Conservation (phyloP, 257 asterid species). For the Solanum ahanhuiri region DNA sequence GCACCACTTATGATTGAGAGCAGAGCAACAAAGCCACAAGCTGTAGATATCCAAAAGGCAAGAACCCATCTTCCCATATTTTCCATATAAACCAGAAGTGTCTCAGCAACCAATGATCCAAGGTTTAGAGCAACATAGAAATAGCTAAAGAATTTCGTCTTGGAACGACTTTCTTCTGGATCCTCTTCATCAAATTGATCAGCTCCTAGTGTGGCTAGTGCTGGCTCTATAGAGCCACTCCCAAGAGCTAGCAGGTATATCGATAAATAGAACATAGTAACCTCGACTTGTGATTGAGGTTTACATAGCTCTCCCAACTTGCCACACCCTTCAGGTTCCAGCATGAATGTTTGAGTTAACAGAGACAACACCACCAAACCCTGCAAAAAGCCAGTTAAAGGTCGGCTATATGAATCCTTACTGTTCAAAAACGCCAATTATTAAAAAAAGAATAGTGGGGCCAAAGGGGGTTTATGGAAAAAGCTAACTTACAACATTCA, state of each 20-base stretch:
- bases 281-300: constrained; percentile 36
- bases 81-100: constrained; percentile 51
- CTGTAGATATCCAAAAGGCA: constrained; percentile 83
- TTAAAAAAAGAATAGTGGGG: neutral
- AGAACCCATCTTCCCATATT: constrained; percentile 59
- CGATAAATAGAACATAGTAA: constrained; percentile 52
- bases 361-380: constrained; percentile 55
- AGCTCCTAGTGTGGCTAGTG: constrained; percentile 73
- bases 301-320: constrained; percentile 36
- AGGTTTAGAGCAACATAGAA: constrained; percentile 67
- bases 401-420: neutral
- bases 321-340: constrained; percentile 70
- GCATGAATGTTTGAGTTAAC: constrained; percentile 57
- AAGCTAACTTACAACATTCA: constrained; percentile 47
- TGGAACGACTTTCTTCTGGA: constrained; percentile 46
- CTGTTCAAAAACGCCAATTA: neutral
- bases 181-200: constrained; percentile 81
- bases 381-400: constrained; percentile 12
- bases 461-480: neutral
- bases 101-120: constrained; percentile 72
- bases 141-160: constrained; percentile 54
- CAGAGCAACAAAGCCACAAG: constrained; percentile 49
- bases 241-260: constrained; percentile 67
- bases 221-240: constrained; percentile 86
- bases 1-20: constrained; percentile 44